Evolutionary conservation across 2,329 filamentous ascomycete genomes (phyloP), one percentile per base, ranked within the genome.

Genomic region (Ilyonectria mors-panacis): DNA sequence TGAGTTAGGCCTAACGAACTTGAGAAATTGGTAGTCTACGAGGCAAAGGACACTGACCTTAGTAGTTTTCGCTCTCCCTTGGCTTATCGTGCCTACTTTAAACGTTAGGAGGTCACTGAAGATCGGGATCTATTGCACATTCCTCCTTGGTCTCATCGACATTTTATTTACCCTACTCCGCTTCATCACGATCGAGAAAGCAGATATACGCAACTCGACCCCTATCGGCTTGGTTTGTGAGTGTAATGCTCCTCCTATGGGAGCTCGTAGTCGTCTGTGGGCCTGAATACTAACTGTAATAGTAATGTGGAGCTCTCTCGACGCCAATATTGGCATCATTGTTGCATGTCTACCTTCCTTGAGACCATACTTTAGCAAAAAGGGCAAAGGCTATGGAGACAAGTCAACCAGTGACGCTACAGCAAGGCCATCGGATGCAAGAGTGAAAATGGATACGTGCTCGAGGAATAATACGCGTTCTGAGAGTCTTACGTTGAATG

Each of bases 261-360:
- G 8, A 17, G 2, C 3, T 56, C 8, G 7, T 4, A 75, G 70
- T 65, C 28, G 37, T 15, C 2, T 8, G 17, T 48, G 23, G 4
- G 4, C n/a, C 5, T 17, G 1, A 6, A n/a, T 15, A n/a, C 39
- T 42, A 50, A 15, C 47, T 19, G 6, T 10, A 2, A 28, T 12
- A 53, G 50, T 53, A 8, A 53, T 75, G 1, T 75, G 73, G 70
- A 71, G 70, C 13, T 39, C 57, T 3, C 61, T 75, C 5, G 73
- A 75, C 2, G 60, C 28, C 7, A 68, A 70, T 1, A 59, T 75
- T 1, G 70, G 69, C 1, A 63, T 75, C 1, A 72, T 75, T 7
- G 54, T 75, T 2, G 71, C 73, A 1, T 75, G 71, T 7, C 61
- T 75, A 1, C 73, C 73, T 1, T 65, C 73, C 12, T 66, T 75